Conservation (phyloP, 148 eudicot species). For the Polygonum aviculare region DNA sequence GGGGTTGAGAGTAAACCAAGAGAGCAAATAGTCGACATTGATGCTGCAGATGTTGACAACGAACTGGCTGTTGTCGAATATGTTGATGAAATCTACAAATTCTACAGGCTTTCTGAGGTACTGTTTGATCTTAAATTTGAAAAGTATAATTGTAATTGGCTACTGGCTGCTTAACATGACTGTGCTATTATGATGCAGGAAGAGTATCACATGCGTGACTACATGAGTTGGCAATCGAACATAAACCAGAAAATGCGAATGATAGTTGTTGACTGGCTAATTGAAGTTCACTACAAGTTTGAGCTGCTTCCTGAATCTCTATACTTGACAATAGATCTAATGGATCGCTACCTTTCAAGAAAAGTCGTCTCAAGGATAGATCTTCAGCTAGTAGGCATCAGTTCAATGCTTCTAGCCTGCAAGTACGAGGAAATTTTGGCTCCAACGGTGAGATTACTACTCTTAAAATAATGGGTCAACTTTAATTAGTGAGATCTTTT, state of each 20-base stretch:
- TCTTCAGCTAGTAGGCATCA: constrained; percentile 73
- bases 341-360: constrained; percentile 67
- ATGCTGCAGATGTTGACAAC: constrained; percentile 51
- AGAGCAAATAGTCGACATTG: constrained; percentile 48
- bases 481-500: background rate
- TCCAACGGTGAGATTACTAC: constrained; percentile 46
- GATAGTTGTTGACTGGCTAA: constrained; percentile 76
- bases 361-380: constrained; percentile 52
- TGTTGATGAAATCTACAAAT: constrained; percentile 74
- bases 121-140: background rate
- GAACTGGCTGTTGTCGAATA: constrained; percentile 81
- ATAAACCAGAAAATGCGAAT: constrained; percentile 70
- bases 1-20: constrained; percentile 35
- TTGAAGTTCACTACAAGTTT: constrained; percentile 71
- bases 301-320: constrained; percentile 72
- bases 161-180: background rate
- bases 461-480: background rate
- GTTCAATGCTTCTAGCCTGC: constrained; percentile 82
- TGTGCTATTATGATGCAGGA: constrained; percentile 16
- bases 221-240: constrained; percentile 54
- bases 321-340: constrained; percentile 56
- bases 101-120: constrained; percentile 61
- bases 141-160: background rate
- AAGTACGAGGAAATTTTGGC: constrained; percentile 95
- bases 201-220: constrained; percentile 46